Evolutionary conservation across 441 rosid species (phyloP).

Genomic region (Brassica hybrid): DNA sequence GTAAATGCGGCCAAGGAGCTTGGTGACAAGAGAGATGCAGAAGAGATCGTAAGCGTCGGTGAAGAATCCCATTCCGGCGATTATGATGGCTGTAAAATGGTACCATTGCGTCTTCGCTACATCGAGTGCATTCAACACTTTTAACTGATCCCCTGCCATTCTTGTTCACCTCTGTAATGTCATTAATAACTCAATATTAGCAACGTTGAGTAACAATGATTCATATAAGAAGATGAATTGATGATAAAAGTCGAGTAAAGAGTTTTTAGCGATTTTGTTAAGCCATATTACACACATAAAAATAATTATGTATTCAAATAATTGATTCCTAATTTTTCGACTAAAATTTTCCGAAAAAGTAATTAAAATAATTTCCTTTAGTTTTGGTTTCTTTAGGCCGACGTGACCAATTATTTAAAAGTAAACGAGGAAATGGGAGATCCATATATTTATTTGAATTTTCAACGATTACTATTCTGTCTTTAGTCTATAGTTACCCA

Average conservation of each 20-base stretch:
- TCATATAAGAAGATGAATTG: not conserved
- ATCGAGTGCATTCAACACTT: conserved; percentile 67
- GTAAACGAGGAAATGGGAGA: conserved; percentile 11
- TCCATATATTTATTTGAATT: not conserved
- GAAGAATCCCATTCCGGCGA: too few relatives aligned
- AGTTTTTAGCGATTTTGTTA: not conserved
- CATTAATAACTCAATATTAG: not conserved
- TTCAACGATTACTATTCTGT: conserved; percentile 30
- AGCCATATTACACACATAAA: not conserved
- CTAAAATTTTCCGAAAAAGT: too few relatives aligned
- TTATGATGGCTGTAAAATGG: too few relatives aligned
- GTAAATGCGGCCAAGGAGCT: conserved; percentile 66
- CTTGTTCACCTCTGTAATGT: conserved; percentile 20
- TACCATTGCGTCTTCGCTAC: conserved; percentile 68
- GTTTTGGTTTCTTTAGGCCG: not conserved
- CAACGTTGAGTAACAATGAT: not conserved
- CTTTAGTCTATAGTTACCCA: conserved; percentile 14
- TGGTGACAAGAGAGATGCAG: too few relatives aligned
- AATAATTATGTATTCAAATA: too few relatives aligned
- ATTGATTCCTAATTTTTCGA: too few relatives aligned
- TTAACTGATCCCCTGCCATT: conserved; percentile 57
- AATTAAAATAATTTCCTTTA: too few relatives aligned
- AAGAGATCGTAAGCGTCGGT: too few relatives aligned
- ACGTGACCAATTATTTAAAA: not conserved
- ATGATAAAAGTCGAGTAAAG: not conserved